phyloP scores from a whole-genome alignment of 495 filamentous ascomycete genomes.

The Lepraria neglecta region DNA sequence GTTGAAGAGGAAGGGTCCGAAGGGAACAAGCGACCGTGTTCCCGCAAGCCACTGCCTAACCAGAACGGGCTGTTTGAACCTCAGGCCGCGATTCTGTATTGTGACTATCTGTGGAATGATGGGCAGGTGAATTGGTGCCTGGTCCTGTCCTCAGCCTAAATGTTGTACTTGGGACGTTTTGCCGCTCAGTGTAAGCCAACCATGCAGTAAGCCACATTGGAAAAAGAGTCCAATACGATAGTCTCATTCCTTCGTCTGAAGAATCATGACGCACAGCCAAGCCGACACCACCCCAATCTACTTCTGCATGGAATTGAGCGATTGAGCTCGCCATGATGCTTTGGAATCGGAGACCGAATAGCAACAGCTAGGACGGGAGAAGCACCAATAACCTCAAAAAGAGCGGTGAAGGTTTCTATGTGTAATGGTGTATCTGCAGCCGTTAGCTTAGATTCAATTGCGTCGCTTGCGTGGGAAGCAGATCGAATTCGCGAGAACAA shows the following conservation, averaged over 20 bases:
- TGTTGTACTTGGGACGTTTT: no score
- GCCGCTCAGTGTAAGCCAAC: no score
- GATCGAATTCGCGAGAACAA: background rate
- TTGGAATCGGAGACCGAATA: background rate
- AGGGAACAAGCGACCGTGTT: constrained; percentile 15
- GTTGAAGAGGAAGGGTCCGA: constrained; percentile 2
- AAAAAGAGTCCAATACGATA: no score
- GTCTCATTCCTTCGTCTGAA: background rate
- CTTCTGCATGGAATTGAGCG: background rate
- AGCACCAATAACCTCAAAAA: background rate
- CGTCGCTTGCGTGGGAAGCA: background rate
- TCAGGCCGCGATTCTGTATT: background rate
- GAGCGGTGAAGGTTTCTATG: background rate
- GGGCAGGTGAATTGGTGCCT: background rate
- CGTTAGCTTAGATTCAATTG: background rate
- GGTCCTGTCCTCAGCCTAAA: background rate
- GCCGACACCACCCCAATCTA: no score
- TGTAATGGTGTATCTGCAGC: constrained; percentile 7
- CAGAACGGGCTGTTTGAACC: constrained; percentile 4
- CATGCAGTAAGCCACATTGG: no score
- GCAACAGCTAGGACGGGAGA: background rate
- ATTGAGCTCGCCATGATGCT: background rate
- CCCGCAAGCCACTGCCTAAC: constrained; percentile 18
- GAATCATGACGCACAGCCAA: no score
- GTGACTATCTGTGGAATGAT: background rate